Percentiles rank a stretch among this genome's conserved stretches.
Conservation (phyloP, 2,329 filamentous ascomycete genomes). For the Aspergillus japonicus region DNA sequence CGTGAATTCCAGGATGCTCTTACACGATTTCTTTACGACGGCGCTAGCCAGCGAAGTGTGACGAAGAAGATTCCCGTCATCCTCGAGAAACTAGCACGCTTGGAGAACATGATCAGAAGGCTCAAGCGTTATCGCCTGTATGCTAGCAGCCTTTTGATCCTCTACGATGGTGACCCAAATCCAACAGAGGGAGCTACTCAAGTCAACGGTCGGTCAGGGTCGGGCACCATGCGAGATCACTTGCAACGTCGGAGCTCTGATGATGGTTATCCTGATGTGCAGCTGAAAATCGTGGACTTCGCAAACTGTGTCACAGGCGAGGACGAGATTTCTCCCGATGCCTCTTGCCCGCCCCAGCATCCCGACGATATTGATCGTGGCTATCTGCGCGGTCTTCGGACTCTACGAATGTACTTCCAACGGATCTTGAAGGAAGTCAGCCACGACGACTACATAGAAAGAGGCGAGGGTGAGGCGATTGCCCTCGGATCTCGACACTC, state of each 20-base stretch:
- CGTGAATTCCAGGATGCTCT: constrained; percentile 85
- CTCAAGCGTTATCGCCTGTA: constrained; percentile 91
- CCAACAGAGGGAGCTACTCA: constrained; percentile 23
- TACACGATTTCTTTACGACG: constrained; percentile 87
- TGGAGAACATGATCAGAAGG: constrained; percentile 78
- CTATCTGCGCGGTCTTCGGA: constrained; percentile 80
- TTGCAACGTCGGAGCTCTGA: constrained; percentile 32
- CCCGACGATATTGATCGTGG: constrained; percentile 80
- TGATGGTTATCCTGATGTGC: constrained; percentile 48
- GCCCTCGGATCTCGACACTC: constrained; percentile 35
- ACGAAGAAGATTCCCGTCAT: constrained; percentile 84
- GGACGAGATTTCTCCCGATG: constrained; percentile 60
- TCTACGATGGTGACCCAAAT: constrained; percentile 77
- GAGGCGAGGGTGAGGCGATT: constrained; percentile 44
- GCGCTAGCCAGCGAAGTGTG: constrained; percentile 75
- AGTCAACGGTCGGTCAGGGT: constrained; percentile 21
- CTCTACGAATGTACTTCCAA: constrained; percentile 78
- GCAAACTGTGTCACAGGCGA: constrained; percentile 94
- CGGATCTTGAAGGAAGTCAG: constrained; percentile 78
- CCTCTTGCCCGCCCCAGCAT: constrained; percentile 74
- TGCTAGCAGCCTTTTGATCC: constrained; percentile 88
- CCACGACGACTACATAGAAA: constrained; percentile 45
- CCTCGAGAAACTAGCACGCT: constrained; percentile 74
- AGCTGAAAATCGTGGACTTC: constrained; percentile 98
- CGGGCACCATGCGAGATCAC: constrained; percentile 31